phyloP scores from a whole-genome alignment of 2,329 filamentous ascomycete species.

The Fusarium neocosmosporiellum region DNA sequence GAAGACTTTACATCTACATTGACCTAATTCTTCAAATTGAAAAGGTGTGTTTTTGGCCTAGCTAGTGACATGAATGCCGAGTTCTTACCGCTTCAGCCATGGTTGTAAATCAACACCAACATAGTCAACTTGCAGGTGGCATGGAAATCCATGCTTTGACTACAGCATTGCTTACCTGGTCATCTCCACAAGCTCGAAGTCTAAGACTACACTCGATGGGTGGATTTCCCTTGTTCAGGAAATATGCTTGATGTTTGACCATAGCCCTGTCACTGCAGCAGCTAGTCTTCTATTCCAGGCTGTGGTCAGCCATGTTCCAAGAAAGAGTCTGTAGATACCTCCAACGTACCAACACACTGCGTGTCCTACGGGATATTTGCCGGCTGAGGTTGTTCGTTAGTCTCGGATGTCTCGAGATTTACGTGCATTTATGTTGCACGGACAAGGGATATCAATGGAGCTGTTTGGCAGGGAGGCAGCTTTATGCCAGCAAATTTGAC shows the following conservation, averaged over 20 bases:
- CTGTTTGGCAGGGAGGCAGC: neutral
- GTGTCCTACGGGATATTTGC: neutral
- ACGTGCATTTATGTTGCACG: neutral
- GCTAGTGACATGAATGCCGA: neutral
- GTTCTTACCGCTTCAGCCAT: neutral
- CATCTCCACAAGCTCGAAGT: neutral
- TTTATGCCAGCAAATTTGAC: neutral
- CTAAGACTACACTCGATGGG: neutral
- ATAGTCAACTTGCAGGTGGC: neutral
- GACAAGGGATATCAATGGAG: neutral
- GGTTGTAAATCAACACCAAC: neutral
- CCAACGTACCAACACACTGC: no score
- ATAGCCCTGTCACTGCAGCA: neutral
- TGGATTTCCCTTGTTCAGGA: neutral
- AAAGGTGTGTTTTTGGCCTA: neutral
- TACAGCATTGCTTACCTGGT: no score
- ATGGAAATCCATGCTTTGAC: neutral
- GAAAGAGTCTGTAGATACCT: neutral
- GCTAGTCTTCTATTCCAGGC: neutral
- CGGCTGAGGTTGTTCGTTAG: no score
- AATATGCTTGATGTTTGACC: neutral
- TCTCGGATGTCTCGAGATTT: neutral
- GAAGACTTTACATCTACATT: neutral
- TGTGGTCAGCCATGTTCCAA: neutral
- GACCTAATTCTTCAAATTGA: neutral